Evolutionary conservation across 768 basidiomycete genomes (phyloP).

Genomic region (Calocera viscosa): DNA sequence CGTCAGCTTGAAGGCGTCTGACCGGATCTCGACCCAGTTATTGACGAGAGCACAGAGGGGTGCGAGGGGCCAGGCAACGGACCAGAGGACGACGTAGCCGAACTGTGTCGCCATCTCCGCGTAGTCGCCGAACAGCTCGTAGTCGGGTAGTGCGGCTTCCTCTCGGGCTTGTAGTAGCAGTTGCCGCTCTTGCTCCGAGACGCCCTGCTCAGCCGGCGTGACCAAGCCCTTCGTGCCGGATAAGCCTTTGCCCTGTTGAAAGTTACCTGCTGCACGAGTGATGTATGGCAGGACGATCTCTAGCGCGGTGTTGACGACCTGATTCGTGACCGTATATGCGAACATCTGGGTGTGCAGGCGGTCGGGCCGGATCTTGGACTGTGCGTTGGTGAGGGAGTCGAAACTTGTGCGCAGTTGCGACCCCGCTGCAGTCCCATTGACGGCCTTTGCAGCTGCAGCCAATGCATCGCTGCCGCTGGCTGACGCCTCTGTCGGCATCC

Average conservation of each 20-base stretch:
- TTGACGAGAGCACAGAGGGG: slow-evolving; percentile 81
- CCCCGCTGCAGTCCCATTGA: background rate
- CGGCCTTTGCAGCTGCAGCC: background rate
- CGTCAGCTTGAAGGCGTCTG: slow-evolving; percentile 91
- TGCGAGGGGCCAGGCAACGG: slow-evolving; percentile 85
- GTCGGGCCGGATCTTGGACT: slow-evolving; percentile 28
- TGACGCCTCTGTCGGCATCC: background rate
- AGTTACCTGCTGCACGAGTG: slow-evolving; percentile 43
- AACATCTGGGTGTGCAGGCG: slow-evolving; percentile 85
- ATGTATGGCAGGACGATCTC: slow-evolving; percentile 77
- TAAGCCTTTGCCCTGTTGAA: slow-evolving; percentile 35
- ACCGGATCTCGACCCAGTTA: slow-evolving; percentile 82
- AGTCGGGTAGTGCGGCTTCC: slow-evolving; percentile 69
- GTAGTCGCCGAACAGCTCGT: slow-evolving; percentile 75
- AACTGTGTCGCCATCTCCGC: slow-evolving; percentile 95
- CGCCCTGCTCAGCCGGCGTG: slow-evolving; percentile 54
- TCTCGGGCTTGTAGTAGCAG: slow-evolving; percentile 67
- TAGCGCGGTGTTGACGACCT: slow-evolving; percentile 60
- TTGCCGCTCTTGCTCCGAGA: slow-evolving; percentile 50
- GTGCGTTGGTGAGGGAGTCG: slow-evolving; percentile 8
- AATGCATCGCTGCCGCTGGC: background rate
- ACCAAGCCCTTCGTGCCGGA: slow-evolving; percentile 48
- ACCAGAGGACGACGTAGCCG: slow-evolving; percentile 86
- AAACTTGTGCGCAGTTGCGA: background rate
- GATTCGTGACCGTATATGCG: slow-evolving; percentile 81